Base-by-base conservation (phyloP, 805 yeast species). In the Lipomyces yamanashiensis region DNA sequence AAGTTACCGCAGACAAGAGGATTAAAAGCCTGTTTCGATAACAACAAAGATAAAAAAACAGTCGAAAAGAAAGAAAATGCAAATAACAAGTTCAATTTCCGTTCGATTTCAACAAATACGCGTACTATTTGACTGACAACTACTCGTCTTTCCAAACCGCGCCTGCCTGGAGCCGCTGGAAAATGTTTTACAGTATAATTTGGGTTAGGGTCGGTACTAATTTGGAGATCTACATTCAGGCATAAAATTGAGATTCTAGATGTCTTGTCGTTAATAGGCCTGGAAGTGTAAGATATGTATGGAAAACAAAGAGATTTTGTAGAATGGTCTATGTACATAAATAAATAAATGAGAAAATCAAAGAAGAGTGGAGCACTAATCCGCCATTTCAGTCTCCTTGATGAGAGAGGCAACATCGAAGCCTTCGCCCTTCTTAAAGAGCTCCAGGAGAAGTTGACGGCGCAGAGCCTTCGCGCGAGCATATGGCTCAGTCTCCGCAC, bases 361-460 rank as follows among this genome's bases (percentile, higher is more conserved):
- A 37, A 37, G 41, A 37, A 6, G n/a, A 13, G 43, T 5, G 5
- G 5, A 28, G 13, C 7, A 5, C 33, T 70, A 77, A 48, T 90
- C 96, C 74, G 89, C 74, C 21, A 90, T 84, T 67, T 92, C 87
- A 1, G 96, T 84, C 66, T 91, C 89, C 28, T 82, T 80, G 37
- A 93, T 84, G 67, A 95, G 82, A 47, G 77, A 76, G 1, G 90
- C 90, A 71, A 89, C 82, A 62, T 80, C 79, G 72, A 95, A 93
- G 1, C 80, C 73, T 40, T 85, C 81, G 0, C 97, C 98, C 4
- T 75, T 70, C 57, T 90, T 90, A 80, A 93, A 93, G 54, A 82
- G 85, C 51, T 78, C 75, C 67, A 95, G 79, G 64, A 93, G 76
- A 41, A 81, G 78, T 28, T 57, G 53, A n/a, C 69, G 59, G n/a